A percentile compares a stretch with the other conserved stretches of the same genome.
These are phyloP conservation scores for Nitzschia sp. DNA, from an alignment of 108 stramenopile genomes.

Conservation along the genomic window DNA sequence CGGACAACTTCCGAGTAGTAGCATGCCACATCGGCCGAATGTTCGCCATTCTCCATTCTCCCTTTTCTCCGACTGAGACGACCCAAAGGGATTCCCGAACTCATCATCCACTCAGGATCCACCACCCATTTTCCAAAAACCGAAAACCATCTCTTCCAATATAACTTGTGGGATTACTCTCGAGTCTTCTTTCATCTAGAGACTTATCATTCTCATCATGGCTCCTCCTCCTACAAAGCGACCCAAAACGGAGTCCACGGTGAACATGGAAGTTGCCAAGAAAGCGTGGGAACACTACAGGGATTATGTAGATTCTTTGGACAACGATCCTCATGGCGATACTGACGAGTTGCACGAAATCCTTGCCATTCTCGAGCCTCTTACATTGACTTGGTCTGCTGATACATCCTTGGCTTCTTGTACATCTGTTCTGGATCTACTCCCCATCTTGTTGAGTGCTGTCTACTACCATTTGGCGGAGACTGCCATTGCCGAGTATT, in stretches of 20 bases:
- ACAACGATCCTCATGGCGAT: conserved; percentile 39
- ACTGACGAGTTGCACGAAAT: conserved; percentile 68
- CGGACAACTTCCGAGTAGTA: no score
- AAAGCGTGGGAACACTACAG: conserved; percentile 54
- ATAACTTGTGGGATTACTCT: no score
- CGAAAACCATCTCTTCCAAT: no score
- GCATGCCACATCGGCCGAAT: no score
- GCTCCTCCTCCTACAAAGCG: conserved; percentile 10
- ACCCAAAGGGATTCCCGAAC: no score
- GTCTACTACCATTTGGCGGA: conserved; percentile 59
- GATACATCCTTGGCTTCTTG: conserved; percentile 5
- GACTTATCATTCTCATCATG: neutral
- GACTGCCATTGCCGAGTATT: conserved; percentile 42
- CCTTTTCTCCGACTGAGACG: no score
- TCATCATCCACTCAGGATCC: no score
- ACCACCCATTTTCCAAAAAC: no score
- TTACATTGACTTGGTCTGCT: neutral
- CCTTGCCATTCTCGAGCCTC: conserved; percentile 20
- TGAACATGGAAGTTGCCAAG: neutral
- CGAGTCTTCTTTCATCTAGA: no score
- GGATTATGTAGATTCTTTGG: conserved; percentile 55
- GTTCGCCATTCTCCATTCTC: no score
- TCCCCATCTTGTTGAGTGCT: conserved; percentile 65
- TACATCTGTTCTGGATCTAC: conserved; percentile 26
- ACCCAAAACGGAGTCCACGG: conserved; percentile 5